These are phyloP conservation scores for Fusarium algeriense DNA, from an alignment of 2,329 filamentous ascomycete genomes.

Conservation along the genomic window DNA sequence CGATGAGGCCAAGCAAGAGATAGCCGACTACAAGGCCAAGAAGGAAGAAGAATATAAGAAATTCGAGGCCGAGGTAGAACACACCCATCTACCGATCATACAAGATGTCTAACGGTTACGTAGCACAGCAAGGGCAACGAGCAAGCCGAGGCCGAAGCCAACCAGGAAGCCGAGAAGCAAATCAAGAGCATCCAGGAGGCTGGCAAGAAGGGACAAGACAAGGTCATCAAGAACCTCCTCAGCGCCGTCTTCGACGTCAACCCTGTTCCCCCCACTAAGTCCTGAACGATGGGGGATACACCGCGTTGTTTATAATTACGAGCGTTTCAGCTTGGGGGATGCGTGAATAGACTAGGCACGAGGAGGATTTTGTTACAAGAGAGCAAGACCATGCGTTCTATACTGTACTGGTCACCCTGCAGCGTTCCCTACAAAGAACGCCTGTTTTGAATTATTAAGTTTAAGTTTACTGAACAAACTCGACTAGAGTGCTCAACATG, in stretches of 20 bases:
- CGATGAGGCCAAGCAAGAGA: conserved; percentile 97
- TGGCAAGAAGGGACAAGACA: conserved; percentile 81
- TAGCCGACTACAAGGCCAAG: conserved; percentile 87
- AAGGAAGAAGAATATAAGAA: conserved; percentile 97
- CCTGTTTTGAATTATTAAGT: conserved; percentile 42
- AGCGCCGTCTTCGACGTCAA: conserved; percentile 87
- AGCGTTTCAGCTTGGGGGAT: conserved; percentile 25
- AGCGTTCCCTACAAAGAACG: conserved; percentile 23
- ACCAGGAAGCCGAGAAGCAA: conserved; percentile 81
- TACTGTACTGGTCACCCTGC: conserved; percentile 19
- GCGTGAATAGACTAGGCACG: conserved; percentile 19
- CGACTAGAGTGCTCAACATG: conserved; percentile 66
- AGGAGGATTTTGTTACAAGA: conserved; percentile 31
- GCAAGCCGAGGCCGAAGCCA: conserved; percentile 82
- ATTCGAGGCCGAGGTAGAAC: conserved; percentile 79
- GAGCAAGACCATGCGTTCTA: conserved; percentile 35
- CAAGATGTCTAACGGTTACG: conserved; percentile 15
- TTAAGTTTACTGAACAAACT: conserved; percentile 59
- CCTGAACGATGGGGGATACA: conserved; percentile 36
- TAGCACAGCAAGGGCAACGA: conserved; percentile 94
- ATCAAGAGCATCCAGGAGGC: conserved; percentile 85
- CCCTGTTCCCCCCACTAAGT: conserved; percentile 66
- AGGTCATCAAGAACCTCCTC: conserved; percentile 86
- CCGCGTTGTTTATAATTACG: conserved; percentile 28
- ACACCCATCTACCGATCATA: too few relatives aligned